Evolutionary conservation across 2,329 filamentous ascomycete species (phyloP), one percentile per base, ranked within the genome.

Genomic region (Mariannaea elegans): DNA sequence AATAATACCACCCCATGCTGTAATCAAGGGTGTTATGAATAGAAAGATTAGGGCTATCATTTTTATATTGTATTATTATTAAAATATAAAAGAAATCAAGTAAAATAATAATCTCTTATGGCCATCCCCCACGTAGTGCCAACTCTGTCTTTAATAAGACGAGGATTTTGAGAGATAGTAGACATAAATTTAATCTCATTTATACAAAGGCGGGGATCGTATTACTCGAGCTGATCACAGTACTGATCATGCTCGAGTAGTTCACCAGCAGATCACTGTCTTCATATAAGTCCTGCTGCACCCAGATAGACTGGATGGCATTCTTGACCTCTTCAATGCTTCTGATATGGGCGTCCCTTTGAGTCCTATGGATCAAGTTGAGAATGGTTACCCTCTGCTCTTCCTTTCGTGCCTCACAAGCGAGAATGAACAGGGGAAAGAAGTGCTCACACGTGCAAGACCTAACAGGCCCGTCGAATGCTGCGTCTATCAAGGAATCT

Each of bases 351-450:
- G 56, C 18, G 24, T 49, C 50, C 6, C 48, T 53, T 6, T 72
- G 63, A 0, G 68, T 73, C 12, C 71, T 66, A 1, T 71, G 67
- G 6, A 77, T 70, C 12, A 78, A n/a, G 7, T 64, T 61, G 3
- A 77, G 55, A 3, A 77, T 70, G 2, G 65, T 59, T 1, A 59
- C 53, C n/a, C 75, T 62, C n/a, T 72, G 71, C 32, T 73, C 71
- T 5, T 77, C 76, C 3, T 62, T 71, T 7, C 66, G 62, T 13
- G 76, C 72, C 63, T 77, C 75, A 58, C 74, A 76, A 10, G 70
- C 72, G 0, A 78, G 45, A 18, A 77, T 73, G 14, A 77, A 65
- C 1, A 77, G 38, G 0, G 76, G 76, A 4, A 77, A 77, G 53
- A 74, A 72, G 57, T 75, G 75, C 9, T 64, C 52, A 24, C 75